Evolutionary conservation across 768 basidiomycete species (phyloP).

Genomic region (Leccinum obscurum): DNA sequence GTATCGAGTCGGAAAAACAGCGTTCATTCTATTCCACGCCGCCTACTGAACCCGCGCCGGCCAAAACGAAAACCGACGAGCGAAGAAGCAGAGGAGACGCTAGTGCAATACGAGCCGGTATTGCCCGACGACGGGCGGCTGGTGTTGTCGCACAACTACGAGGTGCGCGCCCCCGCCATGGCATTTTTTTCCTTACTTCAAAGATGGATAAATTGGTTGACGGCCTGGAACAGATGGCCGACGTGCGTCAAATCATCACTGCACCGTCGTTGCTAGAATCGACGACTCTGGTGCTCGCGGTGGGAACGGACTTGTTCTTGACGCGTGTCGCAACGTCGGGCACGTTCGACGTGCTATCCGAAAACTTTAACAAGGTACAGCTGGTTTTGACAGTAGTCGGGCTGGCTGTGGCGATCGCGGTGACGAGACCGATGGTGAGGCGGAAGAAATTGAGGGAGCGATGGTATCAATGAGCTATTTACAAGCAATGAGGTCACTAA

Average conservation of each 20-base stretch:
- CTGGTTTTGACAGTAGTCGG: conserved; percentile 79
- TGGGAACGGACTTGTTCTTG: conserved; percentile 88
- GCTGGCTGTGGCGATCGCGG: conserved; percentile 70
- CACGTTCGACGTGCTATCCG: conserved; percentile 90
- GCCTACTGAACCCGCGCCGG: conserved; percentile 80
- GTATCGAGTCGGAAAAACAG: conserved; percentile 78
- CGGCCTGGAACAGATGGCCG: conserved; percentile 55
- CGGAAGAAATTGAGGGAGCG: conserved; percentile 64
- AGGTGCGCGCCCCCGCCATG: conserved; percentile 36
- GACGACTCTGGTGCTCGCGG: conserved; percentile 83
- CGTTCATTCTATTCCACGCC: conserved; percentile 70
- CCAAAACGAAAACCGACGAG: conserved; percentile 73
- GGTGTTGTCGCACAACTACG: conserved; percentile 55
- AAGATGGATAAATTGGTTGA: conserved; percentile 1
- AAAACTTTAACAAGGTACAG: conserved; percentile 92
- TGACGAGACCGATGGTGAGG: conserved; percentile 80
- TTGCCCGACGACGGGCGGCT: conserved; percentile 66
- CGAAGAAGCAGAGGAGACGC: conserved; percentile 81
- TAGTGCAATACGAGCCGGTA: conserved; percentile 82
- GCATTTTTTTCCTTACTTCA: conserved; percentile 20
- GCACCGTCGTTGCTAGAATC: conserved; percentile 88
- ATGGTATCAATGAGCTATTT: conserved; percentile 53
- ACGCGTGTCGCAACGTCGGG: conserved; percentile 83
- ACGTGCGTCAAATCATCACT: conserved; percentile 67
- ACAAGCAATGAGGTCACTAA: background rate